phyloP scores from a whole-genome alignment of 345 rosid genomes.

The Populus ilicifolia region DNA sequence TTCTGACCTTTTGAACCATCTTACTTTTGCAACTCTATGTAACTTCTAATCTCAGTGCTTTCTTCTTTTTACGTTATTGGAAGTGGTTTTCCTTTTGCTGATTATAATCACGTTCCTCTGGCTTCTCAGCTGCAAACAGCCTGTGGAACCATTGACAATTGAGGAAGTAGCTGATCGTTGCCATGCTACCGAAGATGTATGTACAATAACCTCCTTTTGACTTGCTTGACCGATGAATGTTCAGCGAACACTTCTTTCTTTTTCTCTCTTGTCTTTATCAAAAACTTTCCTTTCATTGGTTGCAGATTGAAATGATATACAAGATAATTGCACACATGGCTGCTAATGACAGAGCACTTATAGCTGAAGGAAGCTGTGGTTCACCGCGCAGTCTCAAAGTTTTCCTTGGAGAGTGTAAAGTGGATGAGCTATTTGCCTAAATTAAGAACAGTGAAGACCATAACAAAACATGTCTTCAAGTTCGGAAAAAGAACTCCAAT shows the following conservation, averaged over 20 bases:
- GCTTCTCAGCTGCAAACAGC: slow-evolving; percentile 74
- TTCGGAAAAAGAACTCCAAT: slow-evolving; percentile 19
- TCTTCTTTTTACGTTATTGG: neutral
- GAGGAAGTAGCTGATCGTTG: slow-evolving; percentile 88
- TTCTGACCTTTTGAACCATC: neutral
- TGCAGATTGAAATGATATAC: slow-evolving; percentile 97
- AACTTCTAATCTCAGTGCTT: neutral
- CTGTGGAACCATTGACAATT: slow-evolving; percentile 80
- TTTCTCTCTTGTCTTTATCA: neutral
- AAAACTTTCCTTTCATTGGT: too few species aligned
- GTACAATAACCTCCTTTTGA: neutral
- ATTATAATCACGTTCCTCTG: neutral
- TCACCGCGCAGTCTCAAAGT: slow-evolving; percentile 90
- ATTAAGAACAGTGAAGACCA: neutral
- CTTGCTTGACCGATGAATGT: slow-evolving; percentile 4
- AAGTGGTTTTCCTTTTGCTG: neutral
- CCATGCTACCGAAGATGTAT: slow-evolving; percentile 79
- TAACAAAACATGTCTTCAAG: slow-evolving; percentile 10
- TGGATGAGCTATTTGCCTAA: slow-evolving; percentile 59
- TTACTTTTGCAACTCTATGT: neutral
- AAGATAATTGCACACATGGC: slow-evolving; percentile 94
- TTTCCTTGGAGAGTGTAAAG: slow-evolving; percentile 75
- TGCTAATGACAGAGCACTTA: slow-evolving; percentile 82
- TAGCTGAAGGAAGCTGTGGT: slow-evolving; percentile 92
- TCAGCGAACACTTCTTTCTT: slow-evolving; percentile 6